A percentile compares a stretch with the other conserved stretches of the same genome.
These are phyloP conservation scores for Capillidium heterosporum DNA, from an alignment of 371 early-diverging fungal genomes.

Conservation along the genomic window DNA sequence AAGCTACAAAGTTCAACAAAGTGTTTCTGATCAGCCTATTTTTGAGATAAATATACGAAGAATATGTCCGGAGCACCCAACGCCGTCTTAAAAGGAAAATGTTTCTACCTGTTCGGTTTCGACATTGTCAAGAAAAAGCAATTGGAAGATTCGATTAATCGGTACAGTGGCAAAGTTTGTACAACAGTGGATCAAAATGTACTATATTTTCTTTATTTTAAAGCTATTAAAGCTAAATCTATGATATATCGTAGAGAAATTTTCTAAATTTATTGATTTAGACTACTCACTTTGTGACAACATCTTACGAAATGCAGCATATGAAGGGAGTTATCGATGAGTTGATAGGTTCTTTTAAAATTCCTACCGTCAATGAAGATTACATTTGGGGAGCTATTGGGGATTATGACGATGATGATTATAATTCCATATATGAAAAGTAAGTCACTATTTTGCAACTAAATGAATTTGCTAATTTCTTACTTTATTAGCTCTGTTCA, in stretches of 20 bases:
- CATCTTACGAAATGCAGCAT: constrained; percentile 5
- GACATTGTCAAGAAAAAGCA: constrained; percentile 3
- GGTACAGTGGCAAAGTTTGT: constrained; percentile 3
- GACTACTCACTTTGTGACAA: constrained; percentile 7
- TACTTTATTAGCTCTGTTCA: too few relatives aligned
- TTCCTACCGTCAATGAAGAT: constrained; percentile 5
- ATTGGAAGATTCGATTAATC: not conserved
- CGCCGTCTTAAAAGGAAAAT: constrained; percentile 3
- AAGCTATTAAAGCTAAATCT: not conserved
- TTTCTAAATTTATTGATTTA: not conserved
- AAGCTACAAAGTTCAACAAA: too few relatives aligned
- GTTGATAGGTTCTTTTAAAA: not conserved
- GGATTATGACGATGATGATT: not conserved
- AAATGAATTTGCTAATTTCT: too few relatives aligned
- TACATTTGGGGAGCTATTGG: constrained; percentile 5
- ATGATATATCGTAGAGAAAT: not conserved
- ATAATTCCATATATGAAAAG: not conserved
- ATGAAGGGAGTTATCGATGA: constrained; percentile 6
- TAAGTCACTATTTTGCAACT: not conserved
- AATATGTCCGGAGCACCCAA: too few relatives aligned
- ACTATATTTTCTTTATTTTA: not conserved
- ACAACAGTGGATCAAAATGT: not conserved
- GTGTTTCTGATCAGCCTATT: too few relatives aligned
- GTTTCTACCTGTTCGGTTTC: constrained; percentile 4
- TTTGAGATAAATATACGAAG: too few relatives aligned